phyloP scores from a whole-genome alignment of 1,139 yeast genomes.

The Geotrichum restrictum region DNA sequence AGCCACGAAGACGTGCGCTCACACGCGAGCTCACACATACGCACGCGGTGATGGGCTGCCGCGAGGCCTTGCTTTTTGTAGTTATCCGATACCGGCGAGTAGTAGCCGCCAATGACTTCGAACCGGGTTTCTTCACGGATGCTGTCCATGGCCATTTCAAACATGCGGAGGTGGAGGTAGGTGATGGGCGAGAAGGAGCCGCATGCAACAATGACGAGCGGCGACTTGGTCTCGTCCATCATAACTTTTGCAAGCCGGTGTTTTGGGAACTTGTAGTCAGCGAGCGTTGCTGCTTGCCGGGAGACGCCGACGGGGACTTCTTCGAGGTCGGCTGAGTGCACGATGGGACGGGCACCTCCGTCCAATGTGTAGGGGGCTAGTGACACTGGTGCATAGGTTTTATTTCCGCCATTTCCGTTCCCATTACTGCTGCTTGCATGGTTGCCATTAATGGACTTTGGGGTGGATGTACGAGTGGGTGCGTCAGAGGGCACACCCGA shows the following conservation, averaged over 20 bases:
- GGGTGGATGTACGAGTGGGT: background rate
- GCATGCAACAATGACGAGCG: conserved; percentile 92
- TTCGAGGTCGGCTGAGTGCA: conserved; percentile 81
- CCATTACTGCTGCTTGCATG: too few relatives aligned
- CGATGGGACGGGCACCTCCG: conserved; percentile 35
- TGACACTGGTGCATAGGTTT: too few relatives aligned
- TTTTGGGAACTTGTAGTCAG: conserved; percentile 73
- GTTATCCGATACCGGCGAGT: conserved; percentile 94
- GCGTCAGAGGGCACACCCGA: background rate
- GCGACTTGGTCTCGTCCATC: conserved; percentile 73
- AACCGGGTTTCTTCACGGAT: conserved; percentile 86
- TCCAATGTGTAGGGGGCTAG: conserved; percentile 15
- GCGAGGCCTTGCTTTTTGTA: conserved; percentile 93
- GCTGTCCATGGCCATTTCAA: conserved; percentile 97
- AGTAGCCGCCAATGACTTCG: conserved; percentile 94
- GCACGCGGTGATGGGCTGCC: conserved; percentile 78
- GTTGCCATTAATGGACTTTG: background rate
- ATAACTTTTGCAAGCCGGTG: conserved; percentile 74
- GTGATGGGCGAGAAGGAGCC: conserved; percentile 97
- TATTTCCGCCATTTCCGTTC: background rate
- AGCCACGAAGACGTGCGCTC: conserved; percentile 96
- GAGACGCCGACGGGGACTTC: conserved; percentile 93
- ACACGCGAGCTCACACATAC: conserved; percentile 98
- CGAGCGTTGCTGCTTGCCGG: conserved; percentile 71
- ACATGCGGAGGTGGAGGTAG: conserved; percentile 90